Evolutionary conservation across 2,329 filamentous ascomycete species (phyloP), one percentile per base, ranked within the genome.

Genomic region (Passalora sequoiae): DNA sequence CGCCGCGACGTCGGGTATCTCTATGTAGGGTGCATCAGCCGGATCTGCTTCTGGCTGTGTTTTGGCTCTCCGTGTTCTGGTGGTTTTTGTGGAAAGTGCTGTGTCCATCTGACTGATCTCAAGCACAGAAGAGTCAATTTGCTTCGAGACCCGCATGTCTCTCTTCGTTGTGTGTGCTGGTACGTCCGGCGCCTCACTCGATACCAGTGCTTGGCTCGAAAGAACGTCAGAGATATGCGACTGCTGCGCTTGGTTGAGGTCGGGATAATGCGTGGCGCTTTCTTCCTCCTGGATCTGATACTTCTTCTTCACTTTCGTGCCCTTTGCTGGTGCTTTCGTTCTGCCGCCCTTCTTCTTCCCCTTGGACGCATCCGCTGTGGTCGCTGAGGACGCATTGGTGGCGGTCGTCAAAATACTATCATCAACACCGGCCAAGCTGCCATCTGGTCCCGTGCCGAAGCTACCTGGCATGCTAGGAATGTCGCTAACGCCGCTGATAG

Each of bases 341-440:
- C 74, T 57, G 7, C 51, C 51, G 13, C 48, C 47, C 41, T 60
- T 62, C 49, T 60, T 64, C 50, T 63, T 65, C 7, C 56, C 54
- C 49, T 53, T 41, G 43, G 51, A 63, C 4, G 54, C 49, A 7
- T 57, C 56, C 27, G 59, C 62, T 6, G 42, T 44, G n/a, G 57
- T 57, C 16, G 53, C 56, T 37, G 55, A 49, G 1, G 63, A 65
- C 17, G 60, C 77, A 1, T 67, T 69, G 4, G 66, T 67, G 19
- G 60, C 61, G 22, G 61, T 64, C 5, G 66, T 68, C 62, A 79
- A 59, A 67, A 76, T 54, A 70, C 77, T 76, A 68, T 78, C 59
- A 67, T 80, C 55, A 74, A 86, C 44, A 66, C 69, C 46, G 29
- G 61, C 48, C 43, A 47, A 46, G 21, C 53, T 54, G 27, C 50